Evolutionary conservation across 352 stramenopile species (phyloP).

Genomic region (Phytophthora macrochlamydospora): DNA sequence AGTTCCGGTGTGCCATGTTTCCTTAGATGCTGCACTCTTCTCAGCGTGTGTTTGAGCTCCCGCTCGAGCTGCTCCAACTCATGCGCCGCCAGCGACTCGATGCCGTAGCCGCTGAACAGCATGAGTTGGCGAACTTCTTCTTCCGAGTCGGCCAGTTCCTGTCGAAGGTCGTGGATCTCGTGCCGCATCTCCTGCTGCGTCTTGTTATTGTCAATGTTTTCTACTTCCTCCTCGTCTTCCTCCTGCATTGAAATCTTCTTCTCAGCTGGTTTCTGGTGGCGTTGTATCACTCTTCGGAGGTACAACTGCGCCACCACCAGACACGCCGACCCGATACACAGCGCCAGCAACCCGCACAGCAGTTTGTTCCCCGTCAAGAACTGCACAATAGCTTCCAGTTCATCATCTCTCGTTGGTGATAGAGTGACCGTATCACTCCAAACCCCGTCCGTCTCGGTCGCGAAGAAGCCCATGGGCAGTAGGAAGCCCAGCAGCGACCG

Average conservation of each 20-base stretch:
- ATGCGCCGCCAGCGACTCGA: constrained; percentile 50
- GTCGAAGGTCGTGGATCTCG: constrained; percentile 67
- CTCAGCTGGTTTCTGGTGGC: neutral
- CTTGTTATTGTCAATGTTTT: constrained; percentile 8
- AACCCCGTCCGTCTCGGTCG: constrained; percentile 55
- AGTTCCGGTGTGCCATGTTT: constrained; percentile 25
- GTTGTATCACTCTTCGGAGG: constrained; percentile 15
- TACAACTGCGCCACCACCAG: constrained; percentile 52
- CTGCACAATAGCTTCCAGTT: constrained; percentile 53
- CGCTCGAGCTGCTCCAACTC: constrained; percentile 62
- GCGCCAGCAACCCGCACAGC: constrained; percentile 46
- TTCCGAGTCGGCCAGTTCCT: constrained; percentile 81
- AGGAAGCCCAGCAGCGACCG: constrained; percentile 30
- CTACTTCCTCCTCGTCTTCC: neutral
- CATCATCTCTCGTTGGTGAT: constrained; percentile 49
- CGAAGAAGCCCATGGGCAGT: constrained; percentile 39
- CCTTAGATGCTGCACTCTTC: constrained; percentile 54
- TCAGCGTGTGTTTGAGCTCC: constrained; percentile 61
- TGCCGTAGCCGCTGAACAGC: constrained; percentile 76
- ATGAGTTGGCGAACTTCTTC: constrained; percentile 75
- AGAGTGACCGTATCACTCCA: constrained; percentile 60
- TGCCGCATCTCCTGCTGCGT: constrained; percentile 44
- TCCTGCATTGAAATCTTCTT: neutral
- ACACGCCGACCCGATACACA: constrained; percentile 54
- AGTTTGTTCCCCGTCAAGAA: constrained; percentile 59